Evolutionary conservation across 2,329 filamentous ascomycete species (phyloP).

Genomic region (Lojkania enalia): DNA sequence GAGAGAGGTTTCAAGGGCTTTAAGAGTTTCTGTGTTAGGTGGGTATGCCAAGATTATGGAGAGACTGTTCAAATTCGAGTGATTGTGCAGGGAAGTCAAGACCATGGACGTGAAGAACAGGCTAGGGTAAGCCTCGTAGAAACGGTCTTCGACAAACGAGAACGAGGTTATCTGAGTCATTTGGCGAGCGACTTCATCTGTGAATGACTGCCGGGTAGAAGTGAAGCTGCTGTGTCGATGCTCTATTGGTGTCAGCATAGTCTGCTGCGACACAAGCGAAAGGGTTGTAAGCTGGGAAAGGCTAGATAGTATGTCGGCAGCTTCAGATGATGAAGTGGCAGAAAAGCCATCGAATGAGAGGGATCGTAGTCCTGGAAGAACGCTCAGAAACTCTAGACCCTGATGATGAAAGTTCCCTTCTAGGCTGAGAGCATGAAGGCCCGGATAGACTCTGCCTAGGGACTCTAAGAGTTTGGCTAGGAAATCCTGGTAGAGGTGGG

Average conservation of each 20-base stretch:
- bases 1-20: conserved; percentile 23
- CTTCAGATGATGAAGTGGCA: conserved; percentile 19
- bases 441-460: conserved; percentile 19
- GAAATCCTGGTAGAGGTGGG: conserved; percentile 32
- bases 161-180: conserved; percentile 24
- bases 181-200: conserved; percentile 16
- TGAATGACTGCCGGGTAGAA: conserved; percentile 21
- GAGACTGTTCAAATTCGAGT: conserved; percentile 19
- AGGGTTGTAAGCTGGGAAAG: conserved; percentile 24
- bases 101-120: conserved; percentile 28
- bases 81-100: conserved; percentile 22
- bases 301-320: conserved; percentile 23
- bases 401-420: conserved; percentile 32
- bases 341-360: conserved; percentile 36
- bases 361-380: conserved; percentile 18
- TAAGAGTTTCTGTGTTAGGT: conserved; percentile 20
- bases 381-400: conserved; percentile 21
- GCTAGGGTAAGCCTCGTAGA: conserved; percentile 8
- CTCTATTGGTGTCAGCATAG: conserved; percentile 13
- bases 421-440: conserved; percentile 22
- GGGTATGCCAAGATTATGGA: conserved; percentile 21
- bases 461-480: conserved; percentile 20
- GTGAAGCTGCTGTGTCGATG: conserved; percentile 16
- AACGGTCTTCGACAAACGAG: conserved; percentile 20
- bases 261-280: conserved; percentile 26